phyloP scores from a whole-genome alignment of 1,284 basidiomycete genomes.

The Trichosporon asahii region DNA sequence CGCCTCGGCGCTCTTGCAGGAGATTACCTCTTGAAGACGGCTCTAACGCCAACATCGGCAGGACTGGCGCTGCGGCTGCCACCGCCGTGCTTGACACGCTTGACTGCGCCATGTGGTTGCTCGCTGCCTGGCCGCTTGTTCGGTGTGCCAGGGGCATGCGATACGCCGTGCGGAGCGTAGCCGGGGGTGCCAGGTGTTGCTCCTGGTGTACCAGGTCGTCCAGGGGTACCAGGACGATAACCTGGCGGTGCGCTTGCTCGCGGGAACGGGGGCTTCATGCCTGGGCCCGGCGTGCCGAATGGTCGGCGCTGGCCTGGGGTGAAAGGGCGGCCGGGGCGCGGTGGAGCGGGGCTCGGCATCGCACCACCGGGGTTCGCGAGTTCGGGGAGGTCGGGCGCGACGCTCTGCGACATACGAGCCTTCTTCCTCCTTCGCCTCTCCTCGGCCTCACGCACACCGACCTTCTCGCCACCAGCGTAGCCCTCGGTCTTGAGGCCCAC shows the following conservation, averaged over 20 bases:
- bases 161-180: neutral
- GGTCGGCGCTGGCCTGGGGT: conserved; percentile 7
- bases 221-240: neutral
- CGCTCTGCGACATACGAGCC: conserved; percentile 20
- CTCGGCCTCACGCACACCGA: conserved; percentile 30
- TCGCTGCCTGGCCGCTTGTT: neutral
- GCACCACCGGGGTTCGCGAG: conserved; percentile 7
- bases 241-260: conserved; percentile 22
- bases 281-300: conserved; percentile 4
- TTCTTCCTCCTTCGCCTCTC: conserved; percentile 21
- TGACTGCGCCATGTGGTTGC: conserved; percentile 11
- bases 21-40: conserved; percentile 21
- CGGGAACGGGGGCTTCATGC: conserved; percentile 17
- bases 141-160: conserved; percentile 14
- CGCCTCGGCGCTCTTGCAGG: neutral
- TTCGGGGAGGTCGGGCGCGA: conserved; percentile 25
- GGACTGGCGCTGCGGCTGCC: conserved; percentile 25
- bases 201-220: neutral
- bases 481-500: conserved; percentile 36
- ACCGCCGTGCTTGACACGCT: conserved; percentile 15
- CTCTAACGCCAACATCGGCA: conserved; percentile 21
- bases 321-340: conserved; percentile 10
- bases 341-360: conserved; percentile 11
- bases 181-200: neutral
- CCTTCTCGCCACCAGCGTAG: conserved; percentile 37